phyloP scores from a whole-genome alignment of 2,329 filamentous ascomycete genomes.

The Mycosphaerella sp. region DNA sequence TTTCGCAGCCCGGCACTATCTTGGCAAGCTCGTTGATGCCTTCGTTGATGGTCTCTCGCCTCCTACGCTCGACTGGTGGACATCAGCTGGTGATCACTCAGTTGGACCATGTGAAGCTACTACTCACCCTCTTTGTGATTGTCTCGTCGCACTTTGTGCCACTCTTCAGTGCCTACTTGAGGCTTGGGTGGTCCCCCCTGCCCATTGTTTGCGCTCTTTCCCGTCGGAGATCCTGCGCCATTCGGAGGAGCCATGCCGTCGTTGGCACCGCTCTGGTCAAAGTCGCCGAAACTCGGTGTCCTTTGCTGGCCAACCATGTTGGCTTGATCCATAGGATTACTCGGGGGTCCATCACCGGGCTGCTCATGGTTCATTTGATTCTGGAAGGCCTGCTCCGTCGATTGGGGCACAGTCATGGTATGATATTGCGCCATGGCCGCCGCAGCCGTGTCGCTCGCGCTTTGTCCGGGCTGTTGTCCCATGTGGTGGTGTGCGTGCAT shows the following conservation, averaged over 20 bases:
- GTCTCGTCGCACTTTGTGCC: conserved; percentile 94
- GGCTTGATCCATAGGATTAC: conserved; percentile 19
- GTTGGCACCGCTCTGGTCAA: conserved; percentile 15
- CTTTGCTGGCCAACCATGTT: conserved; percentile 17
- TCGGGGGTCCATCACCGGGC: conserved; percentile 19
- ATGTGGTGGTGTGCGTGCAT: conserved; percentile 18
- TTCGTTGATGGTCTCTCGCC: conserved; percentile 97
- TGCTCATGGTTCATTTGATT: conserved; percentile 20
- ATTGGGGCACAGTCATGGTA: conserved; percentile 52
- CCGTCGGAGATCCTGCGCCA: conserved; percentile 41
- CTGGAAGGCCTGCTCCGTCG: conserved; percentile 48
- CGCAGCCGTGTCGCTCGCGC: conserved; percentile 54
- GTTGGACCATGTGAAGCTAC: not conserved
- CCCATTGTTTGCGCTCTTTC: conserved; percentile 11
- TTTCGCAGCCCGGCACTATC: conserved; percentile 95
- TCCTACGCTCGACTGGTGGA: conserved; percentile 77
- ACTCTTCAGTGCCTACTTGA: conserved; percentile 90
- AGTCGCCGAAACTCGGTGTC: conserved; percentile 23
- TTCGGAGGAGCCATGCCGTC: conserved; percentile 13
- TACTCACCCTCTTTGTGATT: conserved; percentile 94
- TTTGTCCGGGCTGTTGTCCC: conserved; percentile 35
- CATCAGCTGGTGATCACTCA: conserved; percentile 10
- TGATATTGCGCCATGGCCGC: conserved; percentile 49
- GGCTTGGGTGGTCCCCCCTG: conserved; percentile 54
- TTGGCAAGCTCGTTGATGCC: conserved; percentile 97